Conservation (phyloP, 805 yeast genomes). For the Candida vaughaniae region DNA sequence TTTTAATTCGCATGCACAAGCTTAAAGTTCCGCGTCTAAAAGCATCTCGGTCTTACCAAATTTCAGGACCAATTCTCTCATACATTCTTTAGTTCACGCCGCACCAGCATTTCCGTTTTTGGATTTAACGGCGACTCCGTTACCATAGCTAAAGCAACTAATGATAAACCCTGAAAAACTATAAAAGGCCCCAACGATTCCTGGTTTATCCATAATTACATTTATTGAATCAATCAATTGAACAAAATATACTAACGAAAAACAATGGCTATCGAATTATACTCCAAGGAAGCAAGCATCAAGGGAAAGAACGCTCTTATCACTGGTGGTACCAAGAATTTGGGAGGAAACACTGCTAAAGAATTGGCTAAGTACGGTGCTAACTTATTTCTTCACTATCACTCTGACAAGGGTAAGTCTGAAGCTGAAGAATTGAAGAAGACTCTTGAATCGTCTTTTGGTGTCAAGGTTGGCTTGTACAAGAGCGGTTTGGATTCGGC, state of each 20-base stretch:
- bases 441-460: constrained; percentile 27
- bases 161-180: no score
- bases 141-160: no score
- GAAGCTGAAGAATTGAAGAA: constrained; percentile 32
- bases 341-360: constrained; percentile 52
- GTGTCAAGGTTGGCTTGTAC: constrained; percentile 40
- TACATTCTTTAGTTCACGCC: no score
- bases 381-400: constrained; percentile 55
- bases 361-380: constrained; percentile 58
- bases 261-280: constrained; percentile 8
- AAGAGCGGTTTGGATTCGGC: constrained; percentile 46
- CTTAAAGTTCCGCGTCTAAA: no score
- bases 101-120: no score
- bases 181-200: no score
- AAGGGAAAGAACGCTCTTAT: constrained; percentile 52
- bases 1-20: no score
- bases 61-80: no score
- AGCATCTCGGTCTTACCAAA: no score
- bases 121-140: no score
- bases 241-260: not conserved
- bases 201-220: no score
- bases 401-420: constrained; percentile 42
- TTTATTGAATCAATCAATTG: no score
- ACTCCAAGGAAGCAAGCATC: constrained; percentile 15
- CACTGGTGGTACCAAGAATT: constrained; percentile 63